phyloP scores from a whole-genome alignment of 805 yeast genomes.

The Torulaspora maleeae region DNA sequence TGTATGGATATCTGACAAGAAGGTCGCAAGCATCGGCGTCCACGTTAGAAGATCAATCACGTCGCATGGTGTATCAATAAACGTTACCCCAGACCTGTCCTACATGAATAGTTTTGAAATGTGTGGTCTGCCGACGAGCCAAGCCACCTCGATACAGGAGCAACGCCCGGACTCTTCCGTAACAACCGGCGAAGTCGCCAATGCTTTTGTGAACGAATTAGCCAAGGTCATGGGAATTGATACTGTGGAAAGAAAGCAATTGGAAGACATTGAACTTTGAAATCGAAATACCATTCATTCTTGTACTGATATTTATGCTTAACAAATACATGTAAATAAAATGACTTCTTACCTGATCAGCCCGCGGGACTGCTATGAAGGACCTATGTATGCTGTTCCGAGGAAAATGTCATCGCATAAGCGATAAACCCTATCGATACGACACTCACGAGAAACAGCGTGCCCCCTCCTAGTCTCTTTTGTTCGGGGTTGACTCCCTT shows the following conservation, averaged over 20 bases:
- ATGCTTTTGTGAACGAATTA: constrained; percentile 42
- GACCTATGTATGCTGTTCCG: constrained; percentile 10
- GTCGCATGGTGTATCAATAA: constrained; percentile 84
- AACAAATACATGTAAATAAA: constrained; percentile 6
- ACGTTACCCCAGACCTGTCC: constrained; percentile 66
- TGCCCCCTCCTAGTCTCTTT: constrained; percentile 10
- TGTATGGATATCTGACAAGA: constrained; percentile 66
- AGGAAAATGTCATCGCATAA: constrained; percentile 17
- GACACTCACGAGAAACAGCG: constrained; percentile 14
- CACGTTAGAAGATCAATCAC: constrained; percentile 80
- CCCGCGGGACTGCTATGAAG: not conserved
- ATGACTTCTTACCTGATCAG: not conserved
- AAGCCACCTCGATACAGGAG: constrained; percentile 50
- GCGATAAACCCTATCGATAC: constrained; percentile 19
- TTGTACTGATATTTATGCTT: not conserved
- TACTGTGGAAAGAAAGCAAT: constrained; percentile 37
- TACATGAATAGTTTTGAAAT: constrained; percentile 69
- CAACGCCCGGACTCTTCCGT: constrained; percentile 20
- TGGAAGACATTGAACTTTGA: constrained; percentile 31
- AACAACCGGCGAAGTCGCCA: not conserved
- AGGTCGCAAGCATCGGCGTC: constrained; percentile 87
- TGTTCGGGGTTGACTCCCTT: constrained; percentile 5
- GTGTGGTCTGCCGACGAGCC: constrained; percentile 72
- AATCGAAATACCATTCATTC: constrained; percentile 2
- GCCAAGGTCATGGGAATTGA: constrained; percentile 39